Evolutionary conservation across 2,329 filamentous ascomycete genomes (phyloP).

Genomic region (Seiridium unicorne): DNA sequence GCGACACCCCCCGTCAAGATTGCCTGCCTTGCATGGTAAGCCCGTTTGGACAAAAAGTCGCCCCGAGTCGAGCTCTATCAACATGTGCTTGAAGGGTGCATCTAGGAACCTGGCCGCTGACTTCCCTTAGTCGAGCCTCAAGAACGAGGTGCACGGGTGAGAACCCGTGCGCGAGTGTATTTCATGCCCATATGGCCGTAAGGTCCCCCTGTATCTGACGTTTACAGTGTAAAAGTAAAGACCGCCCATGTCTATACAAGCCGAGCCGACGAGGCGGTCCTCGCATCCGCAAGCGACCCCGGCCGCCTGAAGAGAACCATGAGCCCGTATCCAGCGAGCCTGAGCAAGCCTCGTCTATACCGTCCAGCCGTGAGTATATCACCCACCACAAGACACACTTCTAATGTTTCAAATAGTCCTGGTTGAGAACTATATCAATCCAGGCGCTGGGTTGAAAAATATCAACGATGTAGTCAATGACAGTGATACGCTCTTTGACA

Average conservation of each 20-base stretch:
- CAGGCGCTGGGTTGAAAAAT: conserved; percentile 45
- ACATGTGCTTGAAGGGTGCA: not conserved
- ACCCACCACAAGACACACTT: conserved; percentile 9
- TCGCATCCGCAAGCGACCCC: conserved; percentile 38
- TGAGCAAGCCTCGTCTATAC: conserved; percentile 23
- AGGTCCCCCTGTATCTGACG: conserved; percentile 11
- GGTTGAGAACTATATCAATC: conserved; percentile 40
- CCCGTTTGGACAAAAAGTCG: not conserved
- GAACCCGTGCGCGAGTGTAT: conserved; percentile 7
- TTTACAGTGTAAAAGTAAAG: conserved; percentile 35
- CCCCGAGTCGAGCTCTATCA: not conserved
- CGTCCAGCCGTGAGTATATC: conserved; percentile 29
- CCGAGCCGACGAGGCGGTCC: conserved; percentile 42
- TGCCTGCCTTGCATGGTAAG: conserved; percentile 8
- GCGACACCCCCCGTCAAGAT: conserved; percentile 8
- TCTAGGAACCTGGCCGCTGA: not conserved
- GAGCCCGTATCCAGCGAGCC: conserved; percentile 24
- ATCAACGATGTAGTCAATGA: conserved; percentile 43
- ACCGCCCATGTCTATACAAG: conserved; percentile 40
- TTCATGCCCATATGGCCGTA: not conserved
- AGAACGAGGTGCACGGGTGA: conserved; percentile 7
- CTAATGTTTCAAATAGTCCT: conserved; percentile 18
- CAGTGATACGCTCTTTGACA: conserved; percentile 47
- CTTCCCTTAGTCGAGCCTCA: conserved; percentile 5
- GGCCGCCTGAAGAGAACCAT: conserved; percentile 24